A percentile compares a stretch with the other conserved stretches of the same genome.
These are phyloP conservation scores for Penicillium hordei DNA, from an alignment of 2,329 filamentous ascomycete species.

Conservation along the genomic window DNA sequence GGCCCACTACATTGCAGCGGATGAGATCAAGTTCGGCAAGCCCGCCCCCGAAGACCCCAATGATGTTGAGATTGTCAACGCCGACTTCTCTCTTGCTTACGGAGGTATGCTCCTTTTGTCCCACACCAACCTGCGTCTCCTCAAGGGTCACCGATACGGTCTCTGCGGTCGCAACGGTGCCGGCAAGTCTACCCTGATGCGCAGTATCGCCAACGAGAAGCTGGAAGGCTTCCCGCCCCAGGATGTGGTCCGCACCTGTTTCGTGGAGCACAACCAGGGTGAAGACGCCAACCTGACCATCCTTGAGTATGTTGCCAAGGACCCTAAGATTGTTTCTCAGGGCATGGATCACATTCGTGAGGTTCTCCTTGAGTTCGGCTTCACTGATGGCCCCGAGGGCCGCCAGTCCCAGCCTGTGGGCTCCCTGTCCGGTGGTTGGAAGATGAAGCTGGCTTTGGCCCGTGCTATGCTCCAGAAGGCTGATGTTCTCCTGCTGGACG, in stretches of 20 bases:
- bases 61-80: slow-evolving; percentile 95
- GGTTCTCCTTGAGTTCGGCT: slow-evolving; percentile 89
- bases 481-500: slow-evolving; percentile 94
- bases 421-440: slow-evolving; percentile 96
- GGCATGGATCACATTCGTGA: slow-evolving; percentile 76
- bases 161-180: slow-evolving; percentile 96
- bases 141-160: slow-evolving; percentile 96
- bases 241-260: slow-evolving; percentile 90
- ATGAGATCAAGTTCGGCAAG: slow-evolving; percentile 80
- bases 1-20: slow-evolving; percentile 75
- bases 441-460: slow-evolving; percentile 98
- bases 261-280: slow-evolving; percentile 98
- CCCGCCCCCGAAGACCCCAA: slow-evolving; percentile 86
- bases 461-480: slow-evolving; percentile 95
- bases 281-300: slow-evolving; percentile 97
- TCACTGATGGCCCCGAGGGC: slow-evolving; percentile 84
- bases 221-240: slow-evolving; percentile 94
- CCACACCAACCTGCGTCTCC: slow-evolving; percentile 88
- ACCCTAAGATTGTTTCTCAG: slow-evolving; percentile 78
- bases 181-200: slow-evolving; percentile 99
- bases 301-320: slow-evolving; percentile 86
- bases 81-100: slow-evolving; percentile 94
- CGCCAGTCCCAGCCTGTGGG: slow-evolving; percentile 87
- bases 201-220: slow-evolving; percentile 91
- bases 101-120: slow-evolving; percentile 96